Evolutionary conservation across 2,329 filamentous ascomycete species (phyloP).

Genomic region (Pyrenophora seminiperda): DNA sequence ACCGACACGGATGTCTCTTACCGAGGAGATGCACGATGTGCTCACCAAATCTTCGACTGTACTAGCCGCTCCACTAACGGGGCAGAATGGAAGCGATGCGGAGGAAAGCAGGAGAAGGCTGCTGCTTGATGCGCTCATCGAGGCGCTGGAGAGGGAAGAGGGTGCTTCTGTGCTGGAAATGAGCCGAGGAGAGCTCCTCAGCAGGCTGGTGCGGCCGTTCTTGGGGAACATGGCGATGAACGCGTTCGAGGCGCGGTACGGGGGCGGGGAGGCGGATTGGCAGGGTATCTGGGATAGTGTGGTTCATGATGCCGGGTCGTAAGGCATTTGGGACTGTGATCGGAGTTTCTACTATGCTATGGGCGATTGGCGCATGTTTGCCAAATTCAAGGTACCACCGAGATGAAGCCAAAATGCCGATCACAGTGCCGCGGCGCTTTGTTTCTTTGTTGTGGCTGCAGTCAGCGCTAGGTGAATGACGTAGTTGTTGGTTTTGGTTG

Average conservation of each 20-base stretch:
- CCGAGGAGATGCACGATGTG: slow-evolving; percentile 82
- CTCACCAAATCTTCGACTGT: slow-evolving; percentile 50
- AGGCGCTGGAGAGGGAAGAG: slow-evolving; percentile 41
- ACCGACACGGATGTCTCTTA: slow-evolving; percentile 74
- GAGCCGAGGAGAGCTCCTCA: slow-evolving; percentile 67
- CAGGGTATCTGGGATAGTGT: slow-evolving; percentile 41
- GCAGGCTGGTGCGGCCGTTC: slow-evolving; percentile 82
- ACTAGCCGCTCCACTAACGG: slow-evolving; percentile 5
- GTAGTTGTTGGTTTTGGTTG: no score
- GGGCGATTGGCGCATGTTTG: no score
- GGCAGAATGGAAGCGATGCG: not conserved
- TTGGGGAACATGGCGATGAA: slow-evolving; percentile 91
- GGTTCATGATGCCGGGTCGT: slow-evolving; percentile 35
- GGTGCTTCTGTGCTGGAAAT: slow-evolving; percentile 57
- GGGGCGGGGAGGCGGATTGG: slow-evolving; percentile 64
- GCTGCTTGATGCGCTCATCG: slow-evolving; percentile 52
- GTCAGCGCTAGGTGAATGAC: no score
- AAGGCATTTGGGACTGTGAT: not conserved
- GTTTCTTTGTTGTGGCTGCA: no score
- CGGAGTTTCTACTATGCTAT: no score
- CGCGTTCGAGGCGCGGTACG: slow-evolving; percentile 90
- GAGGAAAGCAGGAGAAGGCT: slow-evolving; percentile 42
- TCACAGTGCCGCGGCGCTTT: no score
- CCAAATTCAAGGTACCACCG: no score
- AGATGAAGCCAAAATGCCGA: no score